A percentile compares a stretch with the other conserved stretches of the same genome.
Evolutionary conservation across 2,329 filamentous ascomycete species (phyloP).

Genomic region (Aspergillus hortae): DNA sequence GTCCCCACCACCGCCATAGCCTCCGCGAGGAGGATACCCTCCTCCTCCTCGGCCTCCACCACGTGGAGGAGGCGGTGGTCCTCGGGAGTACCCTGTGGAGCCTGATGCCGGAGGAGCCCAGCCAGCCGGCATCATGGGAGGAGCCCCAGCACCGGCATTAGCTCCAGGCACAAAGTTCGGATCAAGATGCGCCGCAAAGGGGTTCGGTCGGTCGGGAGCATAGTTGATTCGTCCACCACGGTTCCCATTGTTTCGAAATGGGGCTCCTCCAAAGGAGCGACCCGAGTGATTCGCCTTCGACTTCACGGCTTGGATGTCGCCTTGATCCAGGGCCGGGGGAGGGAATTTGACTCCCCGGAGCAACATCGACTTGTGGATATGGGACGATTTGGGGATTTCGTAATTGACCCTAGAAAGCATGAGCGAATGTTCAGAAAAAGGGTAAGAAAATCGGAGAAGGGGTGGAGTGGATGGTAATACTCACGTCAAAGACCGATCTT

Average conservation of each 20-base stretch:
- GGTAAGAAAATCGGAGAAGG: not conserved
- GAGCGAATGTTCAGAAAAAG: conserved; percentile 19
- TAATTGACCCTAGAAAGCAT: conserved; percentile 67
- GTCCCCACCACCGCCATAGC: conserved; percentile 14
- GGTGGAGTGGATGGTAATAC: conserved; percentile 27
- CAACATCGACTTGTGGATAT: conserved; percentile 90
- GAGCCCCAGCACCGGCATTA: conserved; percentile 22
- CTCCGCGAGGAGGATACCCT: conserved; percentile 20
- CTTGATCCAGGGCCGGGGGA: conserved; percentile 66
- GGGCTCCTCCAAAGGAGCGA: conserved; percentile 67
- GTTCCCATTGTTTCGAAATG: conserved; percentile 50
- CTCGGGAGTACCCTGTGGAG: conserved; percentile 29
- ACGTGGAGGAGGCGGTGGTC: conserved; percentile 38
- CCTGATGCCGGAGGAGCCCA: conserved; percentile 32
- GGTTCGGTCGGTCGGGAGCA: conserved; percentile 40
- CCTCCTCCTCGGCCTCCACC: conserved; percentile 21
- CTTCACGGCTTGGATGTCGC: conserved; percentile 71
- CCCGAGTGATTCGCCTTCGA: conserved; percentile 63
- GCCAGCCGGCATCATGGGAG: conserved; percentile 32
- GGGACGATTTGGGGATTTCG: conserved; percentile 68
- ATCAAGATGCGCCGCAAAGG: conserved; percentile 47
- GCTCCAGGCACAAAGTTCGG: conserved; percentile 39
- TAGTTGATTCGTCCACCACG: conserved; percentile 55
- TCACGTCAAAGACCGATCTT: conserved; percentile 81
- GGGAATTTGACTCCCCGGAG: conserved; percentile 77